Evolutionary conservation across 2,329 filamentous ascomycete genomes (phyloP).

Genomic region (Ophiobolus disseminans): DNA sequence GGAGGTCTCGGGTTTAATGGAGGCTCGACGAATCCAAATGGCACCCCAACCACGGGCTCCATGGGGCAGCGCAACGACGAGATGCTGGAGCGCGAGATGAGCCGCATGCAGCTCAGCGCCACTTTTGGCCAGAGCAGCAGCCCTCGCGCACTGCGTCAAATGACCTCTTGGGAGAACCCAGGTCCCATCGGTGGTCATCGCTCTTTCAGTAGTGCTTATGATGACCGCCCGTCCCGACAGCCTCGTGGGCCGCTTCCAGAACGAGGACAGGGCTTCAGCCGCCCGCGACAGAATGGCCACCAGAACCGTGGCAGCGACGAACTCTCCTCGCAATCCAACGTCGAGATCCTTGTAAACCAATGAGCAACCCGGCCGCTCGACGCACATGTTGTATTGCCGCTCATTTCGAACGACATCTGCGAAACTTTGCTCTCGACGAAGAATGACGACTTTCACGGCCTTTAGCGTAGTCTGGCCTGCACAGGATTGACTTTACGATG

Average conservation of each 20-base stretch:
- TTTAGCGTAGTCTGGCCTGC: conserved; percentile 32
- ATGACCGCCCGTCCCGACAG: conserved; percentile 67
- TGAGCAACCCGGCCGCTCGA: conserved; percentile 29
- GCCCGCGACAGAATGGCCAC: conserved; percentile 66
- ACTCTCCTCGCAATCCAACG: conserved; percentile 65
- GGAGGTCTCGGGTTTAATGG: conserved; percentile 57
- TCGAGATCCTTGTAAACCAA: conserved; percentile 71
- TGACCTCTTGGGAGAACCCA: conserved; percentile 67
- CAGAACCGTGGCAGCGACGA: conserved; percentile 69
- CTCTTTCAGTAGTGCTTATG: conserved; percentile 65
- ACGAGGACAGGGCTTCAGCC: conserved; percentile 64
- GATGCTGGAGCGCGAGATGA: conserved; percentile 68
- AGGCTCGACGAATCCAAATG: conserved; percentile 69
- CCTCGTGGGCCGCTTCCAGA: conserved; percentile 68
- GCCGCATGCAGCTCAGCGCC: conserved; percentile 63
- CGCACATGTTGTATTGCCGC: conserved; percentile 29
- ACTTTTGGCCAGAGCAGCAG: conserved; percentile 59
- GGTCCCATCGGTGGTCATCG: conserved; percentile 71
- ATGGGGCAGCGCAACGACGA: conserved; percentile 63
- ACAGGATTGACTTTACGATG: conserved; percentile 48
- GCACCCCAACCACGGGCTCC: conserved; percentile 65
- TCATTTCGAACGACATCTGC: conserved; percentile 31
- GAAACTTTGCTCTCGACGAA: conserved; percentile 38
- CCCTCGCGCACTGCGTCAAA: conserved; percentile 65
- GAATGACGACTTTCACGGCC: conserved; percentile 46